Percentiles rank a stretch among this genome's conserved stretches.
Evolutionary conservation across 1,284 basidiomycete species (phyloP).

Genomic region (Waitea zeae): DNA sequence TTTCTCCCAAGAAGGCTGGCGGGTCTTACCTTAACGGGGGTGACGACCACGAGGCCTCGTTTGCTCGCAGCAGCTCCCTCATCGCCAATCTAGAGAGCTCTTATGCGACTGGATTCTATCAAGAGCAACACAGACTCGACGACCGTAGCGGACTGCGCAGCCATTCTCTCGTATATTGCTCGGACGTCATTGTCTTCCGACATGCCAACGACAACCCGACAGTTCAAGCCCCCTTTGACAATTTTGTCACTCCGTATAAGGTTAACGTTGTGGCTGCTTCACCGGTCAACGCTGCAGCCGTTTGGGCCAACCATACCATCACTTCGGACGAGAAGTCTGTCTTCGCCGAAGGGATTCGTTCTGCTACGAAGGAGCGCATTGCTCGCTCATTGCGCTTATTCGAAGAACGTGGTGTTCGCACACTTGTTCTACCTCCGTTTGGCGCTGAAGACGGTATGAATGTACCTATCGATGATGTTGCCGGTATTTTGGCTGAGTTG

Average conservation of each 20-base stretch:
- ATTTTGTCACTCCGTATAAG: constrained; percentile 21
- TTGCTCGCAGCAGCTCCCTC: constrained; percentile 26
- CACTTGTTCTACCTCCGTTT: constrained; percentile 28
- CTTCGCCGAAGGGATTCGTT: constrained; percentile 22
- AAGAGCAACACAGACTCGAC: constrained; percentile 18
- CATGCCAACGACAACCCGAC: neutral
- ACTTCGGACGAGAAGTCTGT: constrained; percentile 16
- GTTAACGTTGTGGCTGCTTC: constrained; percentile 27
- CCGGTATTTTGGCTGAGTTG: constrained; percentile 39
- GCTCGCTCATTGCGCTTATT: constrained; percentile 26
- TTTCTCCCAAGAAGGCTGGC: constrained; percentile 26
- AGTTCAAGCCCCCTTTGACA: constrained; percentile 9
- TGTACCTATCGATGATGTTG: constrained; percentile 27
- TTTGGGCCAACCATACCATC: constrained; percentile 21
- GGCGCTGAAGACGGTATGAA: constrained; percentile 27
- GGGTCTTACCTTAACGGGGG: constrained; percentile 27
- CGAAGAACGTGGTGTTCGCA: constrained; percentile 22
- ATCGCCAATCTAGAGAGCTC: constrained; percentile 21
- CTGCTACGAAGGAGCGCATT: constrained; percentile 21
- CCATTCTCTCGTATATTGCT: constrained; percentile 31
- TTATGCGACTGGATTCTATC: constrained; percentile 24
- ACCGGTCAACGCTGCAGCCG: constrained; percentile 24
- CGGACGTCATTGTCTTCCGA: constrained; percentile 28
- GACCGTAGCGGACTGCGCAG: constrained; percentile 23
- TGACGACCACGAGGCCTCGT: constrained; percentile 26